Evolutionary conservation across 2,329 filamentous ascomycete species (phyloP).

Genomic region (Curvularia sp.): DNA sequence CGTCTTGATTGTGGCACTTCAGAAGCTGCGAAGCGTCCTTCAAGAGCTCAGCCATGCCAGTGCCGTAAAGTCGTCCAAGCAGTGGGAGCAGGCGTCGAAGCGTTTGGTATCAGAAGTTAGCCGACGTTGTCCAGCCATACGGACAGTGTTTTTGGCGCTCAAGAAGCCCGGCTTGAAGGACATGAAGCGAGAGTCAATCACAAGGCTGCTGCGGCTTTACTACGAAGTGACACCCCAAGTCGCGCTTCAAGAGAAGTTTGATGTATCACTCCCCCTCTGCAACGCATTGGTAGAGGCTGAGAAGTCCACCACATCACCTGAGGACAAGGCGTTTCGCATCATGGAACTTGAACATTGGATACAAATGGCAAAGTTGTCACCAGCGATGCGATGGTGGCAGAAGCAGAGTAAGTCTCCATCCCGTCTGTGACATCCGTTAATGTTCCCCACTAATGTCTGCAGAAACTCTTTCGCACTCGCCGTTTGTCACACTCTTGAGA

Average conservation of each 20-base stretch:
- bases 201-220: conserved; percentile 81
- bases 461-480: conserved; percentile 68
- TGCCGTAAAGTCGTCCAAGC: conserved; percentile 45
- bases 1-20: conserved; percentile 77
- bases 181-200: conserved; percentile 79
- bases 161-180: conserved; percentile 73
- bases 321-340: conserved; percentile 64
- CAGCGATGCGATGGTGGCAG: conserved; percentile 89
- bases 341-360: conserved; percentile 84
- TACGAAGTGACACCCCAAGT: conserved; percentile 82
- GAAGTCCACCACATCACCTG: conserved; percentile 44
- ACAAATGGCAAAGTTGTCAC: conserved; percentile 78
- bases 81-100: conserved; percentile 74
- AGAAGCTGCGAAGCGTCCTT: conserved; percentile 74
- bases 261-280: conserved; percentile 79
- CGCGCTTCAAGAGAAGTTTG: conserved; percentile 84
- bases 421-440: too few species aligned
- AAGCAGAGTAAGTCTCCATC: conserved; percentile 61
- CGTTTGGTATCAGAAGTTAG: conserved; percentile 77
- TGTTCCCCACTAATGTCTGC: conserved; percentile 28
- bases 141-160: conserved; percentile 78
- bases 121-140: conserved; percentile 79
- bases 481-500: conserved; percentile 74
- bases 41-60: conserved; percentile 65
- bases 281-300: conserved; percentile 70